Evolutionary conservation across 306 rosid species (phyloP), one percentile per base, ranked within the genome.

Genomic region (Pachyrhizus erosus): DNA sequence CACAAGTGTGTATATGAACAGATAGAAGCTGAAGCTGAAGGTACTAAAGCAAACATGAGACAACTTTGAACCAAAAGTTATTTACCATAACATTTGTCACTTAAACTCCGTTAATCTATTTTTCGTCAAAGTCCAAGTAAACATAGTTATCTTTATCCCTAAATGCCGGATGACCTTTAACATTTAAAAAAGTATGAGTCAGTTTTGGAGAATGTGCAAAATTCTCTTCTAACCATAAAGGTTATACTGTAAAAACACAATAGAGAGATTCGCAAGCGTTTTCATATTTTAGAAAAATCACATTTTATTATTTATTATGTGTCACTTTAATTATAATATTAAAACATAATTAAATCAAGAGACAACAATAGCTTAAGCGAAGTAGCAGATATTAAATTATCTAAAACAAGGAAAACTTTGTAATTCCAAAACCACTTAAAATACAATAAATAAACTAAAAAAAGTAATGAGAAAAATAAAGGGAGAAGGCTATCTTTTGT

Each of bases 141-240:
- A 88, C 92, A 87, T 80, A 43, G 37, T 80, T 68, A 85, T 87
- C 91, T 78, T 89, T 90, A 88, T 67, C 94, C 98, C 90, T 79
- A 77, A 91, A 91, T 88, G 92, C 97, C 90, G 98, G 97, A 84
- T 26, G 86, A 80, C 90, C 91, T 87, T 86, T 23, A 82, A 83
- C 85, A 23, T 75, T 46, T 24, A 77, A 11, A 69, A 54, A 80
- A 82, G 69, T 52, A 66, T 68, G 83, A 80, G 83, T 76, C 77
- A 82, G 58, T 91, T 91, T 90, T 88, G 87, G 78, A 87, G 86
- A 85, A 68, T 87, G 89, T 88, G 89, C 88, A 65, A 64, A 89
- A 86, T 92, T 86, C 85, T 79, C 84, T 83, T 86, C 87, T 77
- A 79, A 87, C 87, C 72, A 43, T 57, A 5, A 54, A 70, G 57